A percentile compares a stretch with the other conserved stretches of the same genome.
phyloP scores from a whole-genome alignment of 2,329 filamentous ascomycete genomes.

The Monilinia aucupariae region DNA sequence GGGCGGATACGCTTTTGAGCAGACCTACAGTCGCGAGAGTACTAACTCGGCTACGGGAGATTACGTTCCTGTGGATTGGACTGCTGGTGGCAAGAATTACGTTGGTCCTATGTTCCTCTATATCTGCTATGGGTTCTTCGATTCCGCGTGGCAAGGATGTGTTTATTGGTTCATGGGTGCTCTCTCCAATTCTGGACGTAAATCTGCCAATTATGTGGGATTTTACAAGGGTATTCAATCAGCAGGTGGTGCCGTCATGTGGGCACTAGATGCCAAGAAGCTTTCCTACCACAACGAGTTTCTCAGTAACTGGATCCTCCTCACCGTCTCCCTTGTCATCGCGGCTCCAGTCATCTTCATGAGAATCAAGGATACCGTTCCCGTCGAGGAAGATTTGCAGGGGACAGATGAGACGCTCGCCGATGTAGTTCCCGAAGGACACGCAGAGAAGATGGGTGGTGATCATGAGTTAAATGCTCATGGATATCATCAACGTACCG shows the following conservation, averaged over 20 bases:
- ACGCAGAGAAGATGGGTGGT: conserved; percentile 18
- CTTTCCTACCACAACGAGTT: conserved; percentile 68
- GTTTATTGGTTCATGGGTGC: conserved; percentile 97
- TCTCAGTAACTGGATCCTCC: conserved; percentile 68
- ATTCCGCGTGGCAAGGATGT: conserved; percentile 83
- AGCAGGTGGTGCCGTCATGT: conserved; percentile 73
- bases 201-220: conserved; percentile 84
- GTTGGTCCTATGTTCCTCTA: conserved; percentile 81
- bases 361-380: conserved; percentile 76
- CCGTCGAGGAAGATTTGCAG: conserved; percentile 73
- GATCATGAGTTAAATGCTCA: conserved; percentile 4
- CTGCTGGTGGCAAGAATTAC: conserved; percentile 51
- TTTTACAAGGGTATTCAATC: conserved; percentile 90
- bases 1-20: conserved; percentile 74
- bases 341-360: conserved; percentile 74
- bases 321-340: conserved; percentile 66
- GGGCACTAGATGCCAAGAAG: conserved; percentile 59
- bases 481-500: background rate
- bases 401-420: conserved; percentile 77
- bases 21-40: conserved; percentile 48
- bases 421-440: conserved; percentile 50
- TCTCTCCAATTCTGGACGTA: conserved; percentile 85
- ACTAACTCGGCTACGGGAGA: conserved; percentile 15
- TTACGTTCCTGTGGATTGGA: conserved; percentile 53
- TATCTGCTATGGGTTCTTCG: conserved; percentile 85